phyloP scores from a whole-genome alignment of 345 rosid species.

The Murraya paniculata region DNA sequence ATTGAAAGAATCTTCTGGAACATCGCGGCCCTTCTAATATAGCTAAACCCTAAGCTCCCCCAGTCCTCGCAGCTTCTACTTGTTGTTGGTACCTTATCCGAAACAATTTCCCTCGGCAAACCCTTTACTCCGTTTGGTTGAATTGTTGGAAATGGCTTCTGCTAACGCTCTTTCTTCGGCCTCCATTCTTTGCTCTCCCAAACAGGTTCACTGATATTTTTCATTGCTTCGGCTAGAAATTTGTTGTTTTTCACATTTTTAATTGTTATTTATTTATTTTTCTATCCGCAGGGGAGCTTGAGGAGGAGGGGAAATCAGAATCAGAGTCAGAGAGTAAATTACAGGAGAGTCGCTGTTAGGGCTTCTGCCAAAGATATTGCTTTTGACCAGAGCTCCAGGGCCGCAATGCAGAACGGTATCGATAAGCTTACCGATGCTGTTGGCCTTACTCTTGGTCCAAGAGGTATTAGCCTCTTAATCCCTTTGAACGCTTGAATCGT shows the following conservation, averaged over 20 bases:
- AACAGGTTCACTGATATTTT: slow-evolving; percentile 41
- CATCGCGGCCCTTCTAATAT: slow-evolving; percentile 18
- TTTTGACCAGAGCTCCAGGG: slow-evolving; percentile 79
- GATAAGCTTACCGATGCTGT: slow-evolving; percentile 96
- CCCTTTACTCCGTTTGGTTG: neutral
- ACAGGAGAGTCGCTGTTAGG: slow-evolving; percentile 62
- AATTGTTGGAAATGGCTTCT: slow-evolving; percentile 51
- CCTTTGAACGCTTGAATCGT: neutral
- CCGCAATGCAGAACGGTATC: slow-evolving; percentile 84
- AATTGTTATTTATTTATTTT: neutral
- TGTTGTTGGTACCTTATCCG: slow-evolving; percentile 33
- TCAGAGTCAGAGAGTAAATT: slow-evolving; percentile 50
- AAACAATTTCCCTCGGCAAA: neutral
- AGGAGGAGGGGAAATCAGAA: slow-evolving; percentile 47
- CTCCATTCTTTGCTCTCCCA: slow-evolving; percentile 65
- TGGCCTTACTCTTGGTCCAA: slow-evolving; percentile 93
- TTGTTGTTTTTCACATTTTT: neutral
- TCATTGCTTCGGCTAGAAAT: neutral
- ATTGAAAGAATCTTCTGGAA: slow-evolving; percentile 64
- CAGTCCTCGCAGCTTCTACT: neutral
- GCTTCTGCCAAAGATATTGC: slow-evolving; percentile 86
- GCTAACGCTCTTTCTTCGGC: slow-evolving; percentile 73
- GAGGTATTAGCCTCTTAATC: slow-evolving; percentile 51
- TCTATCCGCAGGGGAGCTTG: slow-evolving; percentile 37
- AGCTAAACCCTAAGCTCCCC: slow-evolving; percentile 50